Evolutionary conservation across 2,329 filamentous ascomycete genomes (phyloP).

Genomic region (Calonectria honghensis): DNA sequence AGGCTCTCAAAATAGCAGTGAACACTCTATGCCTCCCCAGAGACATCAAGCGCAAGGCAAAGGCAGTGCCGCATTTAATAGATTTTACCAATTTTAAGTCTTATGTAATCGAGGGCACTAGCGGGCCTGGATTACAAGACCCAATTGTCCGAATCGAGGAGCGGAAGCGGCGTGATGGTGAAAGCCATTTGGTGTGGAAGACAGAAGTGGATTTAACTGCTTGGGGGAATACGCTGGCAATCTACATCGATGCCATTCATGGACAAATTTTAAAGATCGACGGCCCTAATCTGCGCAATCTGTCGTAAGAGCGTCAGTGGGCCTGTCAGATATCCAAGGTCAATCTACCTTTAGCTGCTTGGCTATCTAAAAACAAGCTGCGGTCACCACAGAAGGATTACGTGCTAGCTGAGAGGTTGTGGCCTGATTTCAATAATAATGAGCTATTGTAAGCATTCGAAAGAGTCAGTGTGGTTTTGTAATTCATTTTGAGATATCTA

Average conservation of each 20-base stretch:
- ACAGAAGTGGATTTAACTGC: not conserved
- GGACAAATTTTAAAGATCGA: not conserved
- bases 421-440: too few species aligned
- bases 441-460: too few species aligned
- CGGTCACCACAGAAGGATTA: not conserved
- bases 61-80: not conserved
- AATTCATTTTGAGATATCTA: not conserved
- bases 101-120: not conserved
- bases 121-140: not conserved
- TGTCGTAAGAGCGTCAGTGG: too few species aligned
- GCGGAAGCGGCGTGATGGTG: not conserved
- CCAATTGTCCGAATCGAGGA: not conserved
- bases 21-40: not conserved
- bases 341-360: not conserved
- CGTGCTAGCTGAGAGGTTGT: not conserved
- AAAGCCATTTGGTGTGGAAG: not conserved
- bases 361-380: not conserved
- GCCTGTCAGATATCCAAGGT: not conserved
- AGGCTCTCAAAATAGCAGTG: constrained; percentile 7
- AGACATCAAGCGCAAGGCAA: not conserved
- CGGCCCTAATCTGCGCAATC: not conserved
- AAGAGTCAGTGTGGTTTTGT: too few species aligned
- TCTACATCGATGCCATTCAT: not conserved
- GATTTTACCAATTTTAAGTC: not conserved
- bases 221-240: not conserved